Evolutionary conservation across 352 stramenopile species (phyloP).

Genomic region (Pythium myriotylum): DNA sequence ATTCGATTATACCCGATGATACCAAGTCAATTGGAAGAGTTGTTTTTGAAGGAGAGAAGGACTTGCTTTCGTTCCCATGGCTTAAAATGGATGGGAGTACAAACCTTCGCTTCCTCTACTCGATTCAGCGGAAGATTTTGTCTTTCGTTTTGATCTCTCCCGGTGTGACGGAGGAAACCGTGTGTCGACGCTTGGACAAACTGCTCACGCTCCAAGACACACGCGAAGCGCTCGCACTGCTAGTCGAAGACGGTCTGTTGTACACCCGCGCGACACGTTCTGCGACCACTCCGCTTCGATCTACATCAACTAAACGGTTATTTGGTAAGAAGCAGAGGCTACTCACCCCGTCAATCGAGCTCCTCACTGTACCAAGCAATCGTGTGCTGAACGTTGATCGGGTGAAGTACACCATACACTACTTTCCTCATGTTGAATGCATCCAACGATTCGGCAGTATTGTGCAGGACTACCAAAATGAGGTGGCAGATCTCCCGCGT

Average conservation of each 20-base stretch:
- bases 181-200: conserved; percentile 56
- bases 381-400: conserved; percentile 52
- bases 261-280: conserved; percentile 47
- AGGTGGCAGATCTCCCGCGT: conserved; percentile 31
- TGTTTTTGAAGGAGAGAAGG: conserved; percentile 76
- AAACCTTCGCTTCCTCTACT: conserved; percentile 76
- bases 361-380: conserved; percentile 2
- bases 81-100: conserved; percentile 80
- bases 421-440: conserved; percentile 80
- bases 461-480: conserved; percentile 72
- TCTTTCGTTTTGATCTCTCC: conserved; percentile 53
- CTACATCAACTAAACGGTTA: not conserved
- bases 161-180: conserved; percentile 60
- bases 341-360: conserved; percentile 6
- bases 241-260: conserved; percentile 73
- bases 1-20: conserved; percentile 44
- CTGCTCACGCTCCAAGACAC: conserved; percentile 76
- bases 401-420: conserved; percentile 51
- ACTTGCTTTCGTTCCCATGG: conserved; percentile 78
- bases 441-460: conserved; percentile 81
- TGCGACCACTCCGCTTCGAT: not conserved
- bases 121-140: conserved; percentile 77
- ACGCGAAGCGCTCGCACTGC: conserved; percentile 62
- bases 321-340: conserved; percentile 30
- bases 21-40: conserved; percentile 30